Percentiles rank a stretch among this genome's conserved stretches.
Conservation (phyloP, 495 filamentous ascomycete species). For the Melanomma pulvis-pyrius region DNA sequence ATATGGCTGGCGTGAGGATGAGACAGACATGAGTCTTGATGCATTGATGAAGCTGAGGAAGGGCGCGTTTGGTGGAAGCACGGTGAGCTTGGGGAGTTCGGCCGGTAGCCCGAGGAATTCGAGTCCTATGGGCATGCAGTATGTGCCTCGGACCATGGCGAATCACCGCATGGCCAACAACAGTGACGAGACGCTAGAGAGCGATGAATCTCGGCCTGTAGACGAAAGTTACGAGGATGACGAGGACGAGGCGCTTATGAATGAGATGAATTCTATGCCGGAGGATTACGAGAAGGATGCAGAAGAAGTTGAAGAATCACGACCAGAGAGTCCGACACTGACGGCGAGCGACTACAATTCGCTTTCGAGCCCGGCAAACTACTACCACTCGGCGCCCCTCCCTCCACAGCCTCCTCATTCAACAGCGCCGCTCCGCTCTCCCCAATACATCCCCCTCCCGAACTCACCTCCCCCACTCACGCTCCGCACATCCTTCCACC, state of each 20-base stretch:
- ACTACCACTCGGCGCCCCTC: not conserved
- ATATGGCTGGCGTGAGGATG: conserved; percentile 51
- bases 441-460: not conserved
- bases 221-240: conserved; percentile 20
- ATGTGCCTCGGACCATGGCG: conserved; percentile 14
- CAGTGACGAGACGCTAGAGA: conserved; percentile 10
- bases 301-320: conserved; percentile 8
- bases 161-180: not conserved
- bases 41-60: conserved; percentile 72
- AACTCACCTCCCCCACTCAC: conserved; percentile 21
- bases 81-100: conserved; percentile 55
- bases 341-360: conserved; percentile 33
- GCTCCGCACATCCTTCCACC: conserved; percentile 25
- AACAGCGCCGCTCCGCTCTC: not conserved
- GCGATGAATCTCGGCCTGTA: conserved; percentile 19
- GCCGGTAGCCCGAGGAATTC: conserved; percentile 34
- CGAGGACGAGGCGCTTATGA: conserved; percentile 21
- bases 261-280: conserved; percentile 27
- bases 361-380: conserved; percentile 8
- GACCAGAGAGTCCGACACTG: conserved; percentile 28
- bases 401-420: not conserved
- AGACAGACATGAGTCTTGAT: conserved; percentile 72
- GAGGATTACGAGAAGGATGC: conserved; percentile 26
- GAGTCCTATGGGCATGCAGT: conserved; percentile 34
- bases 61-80: conserved; percentile 79